Evolutionary conservation across 352 stramenopile species (phyloP).

Genomic region (Globisporangium emineosum): DNA sequence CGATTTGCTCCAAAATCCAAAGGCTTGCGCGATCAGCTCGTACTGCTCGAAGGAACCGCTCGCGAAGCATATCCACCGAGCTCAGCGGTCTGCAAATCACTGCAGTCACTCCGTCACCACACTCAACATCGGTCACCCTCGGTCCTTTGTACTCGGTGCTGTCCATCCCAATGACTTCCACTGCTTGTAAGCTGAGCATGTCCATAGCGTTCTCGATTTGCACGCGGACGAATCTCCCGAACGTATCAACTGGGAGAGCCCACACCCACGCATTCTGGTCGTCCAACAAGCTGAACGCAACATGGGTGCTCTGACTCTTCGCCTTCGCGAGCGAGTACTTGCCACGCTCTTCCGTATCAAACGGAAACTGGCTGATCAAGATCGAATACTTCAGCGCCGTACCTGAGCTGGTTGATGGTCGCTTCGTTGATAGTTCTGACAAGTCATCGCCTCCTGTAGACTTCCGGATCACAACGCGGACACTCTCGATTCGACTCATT

Average conservation of each 20-base stretch:
- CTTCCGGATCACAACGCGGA: constrained; percentile 31
- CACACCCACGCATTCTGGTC: constrained; percentile 37
- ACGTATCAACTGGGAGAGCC: constrained; percentile 47
- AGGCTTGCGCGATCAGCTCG: constrained; percentile 45
- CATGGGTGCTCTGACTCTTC: constrained; percentile 49
- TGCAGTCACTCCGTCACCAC: constrained; percentile 49
- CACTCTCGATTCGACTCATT: constrained; percentile 41
- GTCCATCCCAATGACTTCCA: constrained; percentile 46
- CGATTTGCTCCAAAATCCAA: constrained; percentile 54
- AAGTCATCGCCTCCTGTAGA: constrained; percentile 4
- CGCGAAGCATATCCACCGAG: constrained; percentile 34
- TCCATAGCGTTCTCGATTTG: constrained; percentile 46
- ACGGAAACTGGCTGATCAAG: constrained; percentile 51
- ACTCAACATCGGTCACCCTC: constrained; percentile 53
- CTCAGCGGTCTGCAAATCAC: constrained; percentile 50
- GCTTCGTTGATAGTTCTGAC: constrained; percentile 14
- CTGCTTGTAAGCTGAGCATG: constrained; percentile 49
- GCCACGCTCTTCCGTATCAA: constrained; percentile 57
- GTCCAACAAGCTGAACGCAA: constrained; percentile 29
- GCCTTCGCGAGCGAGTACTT: constrained; percentile 58
- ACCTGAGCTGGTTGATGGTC: constrained; percentile 13
- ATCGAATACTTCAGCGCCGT: constrained; percentile 36
- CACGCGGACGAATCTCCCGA: constrained; percentile 56
- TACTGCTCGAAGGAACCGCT: constrained; percentile 55
- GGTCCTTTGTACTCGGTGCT: constrained; percentile 49